Percentiles rank a stretch among this genome's conserved stretches.
Evolutionary conservation across 805 yeast genomes (phyloP).

Genomic region (Novakomyces olei): DNA sequence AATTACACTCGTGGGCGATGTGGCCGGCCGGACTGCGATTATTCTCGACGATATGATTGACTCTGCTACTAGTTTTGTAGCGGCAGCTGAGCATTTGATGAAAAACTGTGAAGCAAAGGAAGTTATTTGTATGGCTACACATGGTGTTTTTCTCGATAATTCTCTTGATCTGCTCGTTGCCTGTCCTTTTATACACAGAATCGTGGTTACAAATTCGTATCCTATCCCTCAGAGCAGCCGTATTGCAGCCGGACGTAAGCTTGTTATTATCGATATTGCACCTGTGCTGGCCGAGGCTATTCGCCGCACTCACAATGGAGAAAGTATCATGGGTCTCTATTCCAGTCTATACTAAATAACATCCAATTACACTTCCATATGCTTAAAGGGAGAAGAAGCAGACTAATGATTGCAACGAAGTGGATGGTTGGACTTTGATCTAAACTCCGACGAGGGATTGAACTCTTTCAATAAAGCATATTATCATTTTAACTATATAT

Average conservation of each 20-base stretch:
- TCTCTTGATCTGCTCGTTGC: conserved; percentile 61
- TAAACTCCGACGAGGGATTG: no score
- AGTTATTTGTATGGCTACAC: conserved; percentile 83
- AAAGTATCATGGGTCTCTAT: no score
- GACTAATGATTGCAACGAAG: no score
- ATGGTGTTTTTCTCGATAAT: conserved; percentile 77
- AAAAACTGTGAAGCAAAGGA: conserved; percentile 88
- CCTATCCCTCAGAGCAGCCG: conserved; percentile 51
- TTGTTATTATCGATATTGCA: conserved; percentile 77
- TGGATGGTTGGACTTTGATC: no score
- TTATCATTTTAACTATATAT: no score
- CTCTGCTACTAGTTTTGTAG: conserved; percentile 77
- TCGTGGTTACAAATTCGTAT: conserved; percentile 89
- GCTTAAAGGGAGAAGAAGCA: no score
- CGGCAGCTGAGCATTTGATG: conserved; percentile 95
- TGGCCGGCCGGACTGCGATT: conserved; percentile 73
- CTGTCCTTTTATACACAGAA: conserved; percentile 41
- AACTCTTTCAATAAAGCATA: no score
- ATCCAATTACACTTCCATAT: no score
- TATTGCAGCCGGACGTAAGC: conserved; percentile 32
- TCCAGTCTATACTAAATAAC: no score
- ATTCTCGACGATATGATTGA: conserved; percentile 94
- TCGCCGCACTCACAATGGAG: conserved; percentile 96
- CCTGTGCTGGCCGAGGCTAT: conserved; percentile 95
- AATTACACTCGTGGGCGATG: conserved; percentile 92